Percentiles rank a stretch among this genome's conserved stretches.
Conservation (phyloP, 345 rosid genomes). For the Aquilaria yunnanensis region DNA sequence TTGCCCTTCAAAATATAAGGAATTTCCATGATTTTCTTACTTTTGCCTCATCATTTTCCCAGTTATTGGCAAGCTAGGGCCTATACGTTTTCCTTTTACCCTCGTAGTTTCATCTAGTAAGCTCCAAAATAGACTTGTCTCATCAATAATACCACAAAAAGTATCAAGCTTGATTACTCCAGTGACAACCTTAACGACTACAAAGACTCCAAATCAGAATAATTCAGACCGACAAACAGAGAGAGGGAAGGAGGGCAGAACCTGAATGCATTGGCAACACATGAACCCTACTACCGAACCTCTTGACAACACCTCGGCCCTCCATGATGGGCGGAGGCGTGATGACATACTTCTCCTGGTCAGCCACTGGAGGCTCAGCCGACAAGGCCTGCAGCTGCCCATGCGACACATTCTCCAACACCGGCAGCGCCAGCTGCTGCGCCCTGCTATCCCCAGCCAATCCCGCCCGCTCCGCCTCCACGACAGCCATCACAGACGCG, state of each 20-base stretch:
- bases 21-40: no score
- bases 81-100: no score
- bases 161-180: no score
- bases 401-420: constrained; percentile 48
- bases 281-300: constrained; percentile 63
- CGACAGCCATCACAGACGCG: constrained; percentile 50
- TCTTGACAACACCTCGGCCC: constrained; percentile 80
- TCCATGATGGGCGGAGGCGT: constrained; percentile 77
- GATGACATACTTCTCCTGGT: constrained; percentile 58
- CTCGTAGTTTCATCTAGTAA: no score
- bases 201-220: no score
- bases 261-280: constrained; percentile 98
- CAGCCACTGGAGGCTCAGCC: constrained; percentile 38
- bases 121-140: no score
- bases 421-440: constrained; percentile 24
- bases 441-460: constrained; percentile 43
- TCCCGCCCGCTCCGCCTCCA: constrained; percentile 58
- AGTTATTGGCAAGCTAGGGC: no score
- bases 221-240: no score
- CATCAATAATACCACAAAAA: no score
- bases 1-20: no score
- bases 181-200: no score
- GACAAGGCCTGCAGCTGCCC: constrained; percentile 90
- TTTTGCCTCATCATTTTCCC: no score
- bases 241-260: constrained; percentile 4